Conservation (phyloP, 2,329 filamentous ascomycete genomes). For the Coniella vitis region DNA sequence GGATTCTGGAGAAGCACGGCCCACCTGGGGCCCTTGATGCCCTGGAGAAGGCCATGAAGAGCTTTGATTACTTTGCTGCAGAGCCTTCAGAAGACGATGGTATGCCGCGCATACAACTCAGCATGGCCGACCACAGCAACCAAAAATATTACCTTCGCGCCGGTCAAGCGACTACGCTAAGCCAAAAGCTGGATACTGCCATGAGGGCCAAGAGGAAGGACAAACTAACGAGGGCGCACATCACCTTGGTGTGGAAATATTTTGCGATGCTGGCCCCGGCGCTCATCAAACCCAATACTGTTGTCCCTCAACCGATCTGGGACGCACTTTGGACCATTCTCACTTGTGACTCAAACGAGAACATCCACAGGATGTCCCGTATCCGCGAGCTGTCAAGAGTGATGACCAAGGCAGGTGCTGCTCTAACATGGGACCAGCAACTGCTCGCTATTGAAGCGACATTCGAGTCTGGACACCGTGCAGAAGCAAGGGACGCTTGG, state of each 20-base stretch:
- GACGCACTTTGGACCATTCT: constrained; percentile 59
- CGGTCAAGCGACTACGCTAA: constrained; percentile 18
- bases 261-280: constrained; percentile 41
- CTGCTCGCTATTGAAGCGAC: constrained; percentile 63
- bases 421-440: constrained; percentile 50
- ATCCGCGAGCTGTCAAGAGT: constrained; percentile 58
- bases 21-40: constrained; percentile 13
- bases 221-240: constrained; percentile 20
- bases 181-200: constrained; percentile 22
- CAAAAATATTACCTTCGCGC: constrained; percentile 19
- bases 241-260: constrained; percentile 37
- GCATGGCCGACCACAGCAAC: constrained; percentile 19
- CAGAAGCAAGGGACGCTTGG: constrained; percentile 58
- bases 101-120: constrained; percentile 9
- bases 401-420: constrained; percentile 52
- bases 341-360: constrained; percentile 43
- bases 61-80: background rate
- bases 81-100: background rate
- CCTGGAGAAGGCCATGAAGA: constrained; percentile 7
- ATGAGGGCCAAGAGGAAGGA: constrained; percentile 31
- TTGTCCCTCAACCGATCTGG: constrained; percentile 56
- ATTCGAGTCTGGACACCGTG: constrained; percentile 54
- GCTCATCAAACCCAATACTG: constrained; percentile 40
- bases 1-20: constrained; percentile 10
- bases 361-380: constrained; percentile 52